Conservation (phyloP, 1,139 yeast species). For the Debaryomyces sp. region DNA sequence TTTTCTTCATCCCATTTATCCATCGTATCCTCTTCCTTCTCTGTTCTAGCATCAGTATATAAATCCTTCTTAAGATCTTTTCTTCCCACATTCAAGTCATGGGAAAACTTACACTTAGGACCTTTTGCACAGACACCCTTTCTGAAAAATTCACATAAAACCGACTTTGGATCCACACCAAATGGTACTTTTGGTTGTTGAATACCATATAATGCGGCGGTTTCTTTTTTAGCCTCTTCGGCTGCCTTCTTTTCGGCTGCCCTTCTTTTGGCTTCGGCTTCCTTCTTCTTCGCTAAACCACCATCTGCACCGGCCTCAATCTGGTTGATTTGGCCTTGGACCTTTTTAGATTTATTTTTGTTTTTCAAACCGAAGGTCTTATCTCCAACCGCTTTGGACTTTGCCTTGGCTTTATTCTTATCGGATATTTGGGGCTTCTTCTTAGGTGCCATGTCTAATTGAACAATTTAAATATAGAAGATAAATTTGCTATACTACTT, state of each 20-base stretch:
- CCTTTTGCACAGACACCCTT: constrained; percentile 92
- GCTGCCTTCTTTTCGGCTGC: constrained; percentile 91
- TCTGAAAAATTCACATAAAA: constrained; percentile 88
- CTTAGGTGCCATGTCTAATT: constrained; percentile 65
- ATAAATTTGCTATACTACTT: neutral
- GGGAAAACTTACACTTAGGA: constrained; percentile 89
- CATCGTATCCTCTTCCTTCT: constrained; percentile 85
- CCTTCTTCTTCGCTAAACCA: constrained; percentile 67
- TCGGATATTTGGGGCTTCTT: constrained; percentile 65
- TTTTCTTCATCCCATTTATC: constrained; percentile 97
- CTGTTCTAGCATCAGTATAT: constrained; percentile 83
- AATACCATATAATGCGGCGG: constrained; percentile 74
- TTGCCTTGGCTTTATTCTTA: constrained; percentile 68
- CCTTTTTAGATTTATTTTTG: constrained; percentile 90
- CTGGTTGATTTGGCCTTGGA: constrained; percentile 82
- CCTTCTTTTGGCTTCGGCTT: constrained; percentile 71
- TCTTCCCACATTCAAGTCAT: constrained; percentile 83
- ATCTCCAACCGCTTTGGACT: constrained; percentile 74
- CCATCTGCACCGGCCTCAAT: constrained; percentile 68
- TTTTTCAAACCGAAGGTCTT: constrained; percentile 94
- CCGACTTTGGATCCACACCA: constrained; percentile 96
- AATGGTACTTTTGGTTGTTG: constrained; percentile 88
- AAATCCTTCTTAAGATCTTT: constrained; percentile 89
- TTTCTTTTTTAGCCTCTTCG: constrained; percentile 86
- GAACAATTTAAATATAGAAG: neutral